Percentiles rank a stretch among this genome's conserved stretches.
Conservation (phyloP, 352 stramenopile species). For the Phytophthora boehmeriae region DNA sequence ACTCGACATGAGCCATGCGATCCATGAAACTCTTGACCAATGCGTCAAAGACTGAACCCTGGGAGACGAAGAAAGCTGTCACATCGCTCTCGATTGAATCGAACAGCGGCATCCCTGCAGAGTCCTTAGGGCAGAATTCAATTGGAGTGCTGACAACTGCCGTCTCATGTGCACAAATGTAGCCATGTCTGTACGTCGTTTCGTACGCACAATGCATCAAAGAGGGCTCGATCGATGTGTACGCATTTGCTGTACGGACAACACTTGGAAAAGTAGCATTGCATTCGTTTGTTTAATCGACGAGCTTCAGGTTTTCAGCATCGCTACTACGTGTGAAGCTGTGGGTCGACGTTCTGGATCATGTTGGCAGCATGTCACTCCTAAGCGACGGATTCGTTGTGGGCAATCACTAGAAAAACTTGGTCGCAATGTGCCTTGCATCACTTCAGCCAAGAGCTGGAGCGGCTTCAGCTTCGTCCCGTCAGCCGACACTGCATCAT, state of each 20-base stretch:
- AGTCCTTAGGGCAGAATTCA: too few relatives aligned
- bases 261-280: too few relatives aligned
- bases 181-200: constrained; percentile 22
- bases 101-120: constrained; percentile 64
- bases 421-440: constrained; percentile 49
- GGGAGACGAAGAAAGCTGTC: constrained; percentile 68
- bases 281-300: too few relatives aligned
- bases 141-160: too few relatives aligned
- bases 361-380: constrained; percentile 46
- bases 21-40: constrained; percentile 65
- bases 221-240: not conserved
- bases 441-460: constrained; percentile 50
- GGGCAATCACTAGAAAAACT: constrained; percentile 47
- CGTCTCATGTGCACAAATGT: constrained; percentile 9
- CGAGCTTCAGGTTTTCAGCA: constrained; percentile 40
- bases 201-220: constrained; percentile 16
- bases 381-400: constrained; percentile 36
- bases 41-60: constrained; percentile 68
- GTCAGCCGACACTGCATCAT: constrained; percentile 18
- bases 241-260: too few relatives aligned
- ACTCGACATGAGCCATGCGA: constrained; percentile 49
- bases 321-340: constrained; percentile 41
- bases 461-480: constrained; percentile 48
- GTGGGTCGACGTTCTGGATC: constrained; percentile 44
- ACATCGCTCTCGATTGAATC: constrained; percentile 67